Evolutionary conservation across 2,329 filamentous ascomycete species (phyloP), one percentile per base, ranked within the genome.

Genomic region (Clathrospora elynae): DNA sequence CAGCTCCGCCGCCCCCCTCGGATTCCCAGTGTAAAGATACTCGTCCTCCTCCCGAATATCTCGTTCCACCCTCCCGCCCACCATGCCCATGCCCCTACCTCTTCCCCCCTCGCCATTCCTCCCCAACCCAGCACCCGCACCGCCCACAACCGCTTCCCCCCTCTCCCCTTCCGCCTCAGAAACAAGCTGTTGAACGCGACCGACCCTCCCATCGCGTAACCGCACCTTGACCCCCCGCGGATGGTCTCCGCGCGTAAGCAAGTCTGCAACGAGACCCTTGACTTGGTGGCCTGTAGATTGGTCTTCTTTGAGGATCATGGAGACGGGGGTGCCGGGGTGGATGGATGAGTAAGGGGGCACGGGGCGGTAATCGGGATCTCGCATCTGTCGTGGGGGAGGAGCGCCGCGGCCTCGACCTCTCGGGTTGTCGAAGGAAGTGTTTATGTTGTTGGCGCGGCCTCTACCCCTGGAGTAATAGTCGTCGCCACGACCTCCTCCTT

Each of bases 221-320:
- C 87, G 81, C 16, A 91, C 87, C 68, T 91, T 92, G 72, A 91
- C 88, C 23, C 88, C 88, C 7, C 86, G 78, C 2, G 86, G 86
- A 59, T 92, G 88, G 55, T 91, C 82, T 17, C 86, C 86, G 1
- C 80, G 75, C 2, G 87, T 91, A 33, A 92, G 75, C 0, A 91
- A 67, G 31, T 89, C 81, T 37, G 78, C 76, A 1, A 92, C 82
- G 4, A 76, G 68, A 16, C 88, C 88, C 30, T 76, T 73, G 1
- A 89, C 87, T 57, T 88, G 83, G 31, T 79, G 78, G 5, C 87
- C 88, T 0, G 86, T 90, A 1, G 80, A 80, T 64, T 92, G 88
- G 67, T 92, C 87, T 48, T 79, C 76, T 60, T 92, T 92, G 20
- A 90, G 76, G 1, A 91, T 76, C 41, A 92, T 88, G 34, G 84